A percentile compares a stretch with the other conserved stretches of the same genome.
Conservation (phyloP, 1,284 basidiomycete species). For the Papiliotrema nemorosa region DNA sequence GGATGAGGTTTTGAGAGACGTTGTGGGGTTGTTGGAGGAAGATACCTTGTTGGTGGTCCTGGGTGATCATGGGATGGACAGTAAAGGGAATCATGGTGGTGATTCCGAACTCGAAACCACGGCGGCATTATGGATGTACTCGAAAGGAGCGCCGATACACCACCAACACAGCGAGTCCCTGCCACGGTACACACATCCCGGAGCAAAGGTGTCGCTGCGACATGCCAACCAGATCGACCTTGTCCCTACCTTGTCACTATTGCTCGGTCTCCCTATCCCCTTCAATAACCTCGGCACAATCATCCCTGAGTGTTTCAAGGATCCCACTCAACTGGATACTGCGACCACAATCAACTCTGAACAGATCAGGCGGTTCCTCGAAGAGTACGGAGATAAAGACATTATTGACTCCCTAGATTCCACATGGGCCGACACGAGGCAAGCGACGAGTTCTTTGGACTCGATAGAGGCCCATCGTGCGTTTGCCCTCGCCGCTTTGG, state of each 20-base stretch:
- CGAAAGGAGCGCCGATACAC: slow-evolving; percentile 53
- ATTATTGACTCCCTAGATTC: slow-evolving; percentile 61
- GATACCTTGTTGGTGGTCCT: slow-evolving; percentile 87
- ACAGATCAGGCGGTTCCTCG: slow-evolving; percentile 75
- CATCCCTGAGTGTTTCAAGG: slow-evolving; percentile 81
- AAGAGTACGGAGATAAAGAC: slow-evolving; percentile 72
- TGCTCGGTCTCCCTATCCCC: slow-evolving; percentile 88
- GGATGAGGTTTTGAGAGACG: slow-evolving; percentile 69
- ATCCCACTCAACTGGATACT: slow-evolving; percentile 52
- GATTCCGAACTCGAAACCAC: slow-evolving; percentile 83
- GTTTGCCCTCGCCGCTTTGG: slow-evolving; percentile 65
- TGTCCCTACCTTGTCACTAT: slow-evolving; percentile 82
- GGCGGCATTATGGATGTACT: slow-evolving; percentile 87
- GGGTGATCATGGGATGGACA: slow-evolving; percentile 98
- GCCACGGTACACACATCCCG: slow-evolving; percentile 60
- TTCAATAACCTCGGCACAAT: slow-evolving; percentile 91
- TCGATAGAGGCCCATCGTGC: slow-evolving; percentile 26
- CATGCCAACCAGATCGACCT: slow-evolving; percentile 91
- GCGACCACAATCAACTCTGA: slow-evolving; percentile 70
- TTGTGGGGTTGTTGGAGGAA: slow-evolving; percentile 65
- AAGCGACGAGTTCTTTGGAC: slow-evolving; percentile 1
- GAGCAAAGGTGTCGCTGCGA: slow-evolving; percentile 58
- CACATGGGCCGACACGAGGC: slow-evolving; percentile 13
- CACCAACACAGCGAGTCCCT: slow-evolving; percentile 49
- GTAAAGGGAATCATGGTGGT: slow-evolving; percentile 91